phyloP scores from a whole-genome alignment of 75 land plant species.

The Pinus taeda region DNA sequence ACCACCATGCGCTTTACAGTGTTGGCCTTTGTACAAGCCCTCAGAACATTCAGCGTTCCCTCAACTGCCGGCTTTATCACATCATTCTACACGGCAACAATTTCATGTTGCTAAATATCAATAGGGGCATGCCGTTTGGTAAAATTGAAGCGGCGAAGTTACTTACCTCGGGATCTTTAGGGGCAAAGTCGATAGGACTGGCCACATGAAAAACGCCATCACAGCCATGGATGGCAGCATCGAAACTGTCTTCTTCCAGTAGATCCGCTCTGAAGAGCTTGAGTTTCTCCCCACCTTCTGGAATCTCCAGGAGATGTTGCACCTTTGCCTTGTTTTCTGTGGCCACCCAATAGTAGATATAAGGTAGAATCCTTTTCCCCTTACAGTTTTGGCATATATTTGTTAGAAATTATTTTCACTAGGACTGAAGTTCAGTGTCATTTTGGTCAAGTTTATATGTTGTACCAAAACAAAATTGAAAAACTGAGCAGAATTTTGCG shows the following conservation, averaged over 20 bases:
- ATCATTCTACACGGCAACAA: conserved; percentile 2
- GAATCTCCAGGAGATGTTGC: conserved; percentile 24
- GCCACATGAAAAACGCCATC: conserved; percentile 43
- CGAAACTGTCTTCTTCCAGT: conserved; percentile 27
- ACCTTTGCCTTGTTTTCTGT: conserved; percentile 29
- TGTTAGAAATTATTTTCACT: too few relatives aligned
- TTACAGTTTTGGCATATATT: too few relatives aligned
- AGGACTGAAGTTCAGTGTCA: too few relatives aligned
- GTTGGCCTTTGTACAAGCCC: conserved; percentile 34
- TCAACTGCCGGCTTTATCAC: conserved; percentile 28
- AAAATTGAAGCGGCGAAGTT: neutral
- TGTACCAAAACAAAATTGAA: too few relatives aligned
- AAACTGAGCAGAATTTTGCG: too few relatives aligned
- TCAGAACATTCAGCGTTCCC: conserved; percentile 12
- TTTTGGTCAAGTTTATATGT: too few relatives aligned
- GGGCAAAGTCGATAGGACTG: conserved; percentile 18
- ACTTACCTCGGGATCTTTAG: conserved; percentile 21
- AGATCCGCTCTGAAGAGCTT: conserved; percentile 31
- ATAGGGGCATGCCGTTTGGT: too few relatives aligned
- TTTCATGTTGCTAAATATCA: too few relatives aligned
- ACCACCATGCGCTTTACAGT: conserved; percentile 50
- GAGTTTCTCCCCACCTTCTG: conserved; percentile 33
- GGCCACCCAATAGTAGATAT: conserved; percentile 4
- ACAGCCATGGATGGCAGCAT: conserved; percentile 32
- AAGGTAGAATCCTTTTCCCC: neutral